These are phyloP conservation scores for Dipteronia sinensis DNA, from an alignment of 345 rosid genomes.

Conservation along the genomic window DNA sequence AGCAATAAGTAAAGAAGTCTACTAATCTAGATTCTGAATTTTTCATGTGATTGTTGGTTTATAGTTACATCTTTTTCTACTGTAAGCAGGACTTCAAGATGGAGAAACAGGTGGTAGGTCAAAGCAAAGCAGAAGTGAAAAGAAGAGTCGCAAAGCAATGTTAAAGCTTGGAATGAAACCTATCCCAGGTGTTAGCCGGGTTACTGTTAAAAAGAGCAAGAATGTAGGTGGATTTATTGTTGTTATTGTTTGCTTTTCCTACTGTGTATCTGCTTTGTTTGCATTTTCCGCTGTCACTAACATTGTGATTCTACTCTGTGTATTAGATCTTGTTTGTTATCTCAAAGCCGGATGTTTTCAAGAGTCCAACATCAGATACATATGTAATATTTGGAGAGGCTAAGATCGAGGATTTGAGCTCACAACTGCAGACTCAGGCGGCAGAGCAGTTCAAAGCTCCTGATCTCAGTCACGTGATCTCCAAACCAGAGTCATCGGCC, in stretches of 20 bases:
- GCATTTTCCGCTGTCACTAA: background rate
- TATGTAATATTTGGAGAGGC: constrained; percentile 87
- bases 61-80: constrained; percentile 1
- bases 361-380: constrained; percentile 84
- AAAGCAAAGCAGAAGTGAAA: constrained; percentile 90
- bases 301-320: background rate
- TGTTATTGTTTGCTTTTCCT: background rate
- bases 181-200: constrained; percentile 75
- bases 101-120: constrained; percentile 63
- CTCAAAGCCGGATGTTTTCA: constrained; percentile 88
- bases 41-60: background rate
- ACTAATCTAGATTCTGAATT: background rate
- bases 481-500: constrained; percentile 69
- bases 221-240: constrained; percentile 46
- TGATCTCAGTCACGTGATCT: constrained; percentile 51
- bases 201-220: constrained; percentile 83
- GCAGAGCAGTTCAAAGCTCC: constrained; percentile 87
- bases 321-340: constrained; percentile 72
- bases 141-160: constrained; percentile 92
- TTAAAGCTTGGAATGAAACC: constrained; percentile 90
- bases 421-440: constrained; percentile 82
- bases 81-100: constrained; percentile 41
- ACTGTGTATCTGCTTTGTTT: background rate
- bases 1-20: background rate
- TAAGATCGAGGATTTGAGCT: constrained; percentile 86